phyloP scores from a whole-genome alignment of 2,329 filamentous ascomycete genomes.

The Hypomyces perniciosus region DNA sequence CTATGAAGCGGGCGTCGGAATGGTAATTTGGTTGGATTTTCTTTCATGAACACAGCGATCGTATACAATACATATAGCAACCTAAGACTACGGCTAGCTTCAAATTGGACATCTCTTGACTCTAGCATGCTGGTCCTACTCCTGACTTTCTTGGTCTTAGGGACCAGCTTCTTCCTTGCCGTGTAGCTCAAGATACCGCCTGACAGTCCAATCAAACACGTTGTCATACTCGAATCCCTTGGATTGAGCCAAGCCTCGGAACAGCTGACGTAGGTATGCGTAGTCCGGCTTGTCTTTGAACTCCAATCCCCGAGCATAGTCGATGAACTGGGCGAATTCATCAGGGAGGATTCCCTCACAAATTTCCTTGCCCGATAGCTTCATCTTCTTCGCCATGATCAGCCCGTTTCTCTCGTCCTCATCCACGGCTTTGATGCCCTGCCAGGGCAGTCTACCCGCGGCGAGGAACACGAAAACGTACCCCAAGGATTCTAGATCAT shows the following conservation, averaged over 20 bases:
- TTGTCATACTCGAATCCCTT: constrained; percentile 73
- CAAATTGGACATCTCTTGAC: too few relatives aligned
- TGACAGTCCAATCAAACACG: constrained; percentile 65
- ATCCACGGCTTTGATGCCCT: constrained; percentile 65
- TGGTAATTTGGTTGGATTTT: too few relatives aligned
- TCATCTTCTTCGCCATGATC: constrained; percentile 18
- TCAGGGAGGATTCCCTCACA: constrained; percentile 65
- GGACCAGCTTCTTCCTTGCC: neutral
- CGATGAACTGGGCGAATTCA: constrained; percentile 70
- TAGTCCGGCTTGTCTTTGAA: constrained; percentile 75
- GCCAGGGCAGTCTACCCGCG: constrained; percentile 59
- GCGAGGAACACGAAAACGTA: neutral
- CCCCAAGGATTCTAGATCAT: neutral
- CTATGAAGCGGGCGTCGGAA: too few relatives aligned
- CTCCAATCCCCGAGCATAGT: constrained; percentile 66
- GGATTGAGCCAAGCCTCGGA: constrained; percentile 64
- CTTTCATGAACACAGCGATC: too few relatives aligned
- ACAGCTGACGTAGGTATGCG: constrained; percentile 69
- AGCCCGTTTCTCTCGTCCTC: constrained; percentile 51
- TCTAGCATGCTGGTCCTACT: too few relatives aligned
- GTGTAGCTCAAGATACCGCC: neutral
- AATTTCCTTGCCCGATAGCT: constrained; percentile 63
- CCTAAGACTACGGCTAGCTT: too few relatives aligned
- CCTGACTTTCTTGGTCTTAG: too few relatives aligned
- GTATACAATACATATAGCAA: too few relatives aligned